Evolutionary conservation across 1,139 yeast genomes (phyloP).

Genomic region (Magnusiomyces paraingens): DNA sequence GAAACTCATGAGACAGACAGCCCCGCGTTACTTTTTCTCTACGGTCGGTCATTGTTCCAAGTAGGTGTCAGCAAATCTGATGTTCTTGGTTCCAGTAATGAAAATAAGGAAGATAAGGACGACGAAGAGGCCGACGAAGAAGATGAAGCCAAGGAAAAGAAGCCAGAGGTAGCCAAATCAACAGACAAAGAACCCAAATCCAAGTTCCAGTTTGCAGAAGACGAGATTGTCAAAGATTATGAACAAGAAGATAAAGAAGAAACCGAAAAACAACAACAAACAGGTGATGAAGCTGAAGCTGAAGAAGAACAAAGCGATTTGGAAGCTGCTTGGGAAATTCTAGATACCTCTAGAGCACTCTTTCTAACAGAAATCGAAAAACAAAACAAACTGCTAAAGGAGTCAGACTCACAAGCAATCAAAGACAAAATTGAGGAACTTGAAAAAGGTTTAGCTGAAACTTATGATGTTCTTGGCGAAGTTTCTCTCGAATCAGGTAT

Average conservation of each 20-base stretch:
- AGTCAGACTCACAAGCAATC: slow-evolving; percentile 9
- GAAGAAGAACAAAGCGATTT: slow-evolving; percentile 63
- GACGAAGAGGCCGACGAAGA: slow-evolving; percentile 43
- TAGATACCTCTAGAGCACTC: slow-evolving; percentile 66
- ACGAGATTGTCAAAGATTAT: slow-evolving; percentile 34
- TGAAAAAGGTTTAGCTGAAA: slow-evolving; percentile 59
- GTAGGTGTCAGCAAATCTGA: slow-evolving; percentile 70
- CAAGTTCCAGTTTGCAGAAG: slow-evolving; percentile 26
- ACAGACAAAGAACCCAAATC: slow-evolving; percentile 5
- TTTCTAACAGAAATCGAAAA: slow-evolving; percentile 44
- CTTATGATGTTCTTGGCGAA: slow-evolving; percentile 79
- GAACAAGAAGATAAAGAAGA: slow-evolving; percentile 28
- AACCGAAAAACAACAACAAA: slow-evolving; percentile 27
- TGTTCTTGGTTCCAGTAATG: slow-evolving; percentile 41
- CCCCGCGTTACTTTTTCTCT: slow-evolving; percentile 64
- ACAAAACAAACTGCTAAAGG: slow-evolving; percentile 14
- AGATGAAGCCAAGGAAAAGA: slow-evolving; percentile 23
- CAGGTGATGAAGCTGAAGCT: slow-evolving; percentile 34
- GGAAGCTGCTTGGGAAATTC: slow-evolving; percentile 81
- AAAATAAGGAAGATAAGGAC: slow-evolving; percentile 4
- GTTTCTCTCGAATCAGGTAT: slow-evolving; percentile 69
- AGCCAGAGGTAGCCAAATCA: neutral
- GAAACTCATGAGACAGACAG: slow-evolving; percentile 51
- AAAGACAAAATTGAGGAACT: slow-evolving; percentile 33
- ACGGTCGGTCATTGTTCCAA: slow-evolving; percentile 77